phyloP scores from a whole-genome alignment of 2,329 filamentous ascomycete genomes.

The Epichloe glyceriae region DNA sequence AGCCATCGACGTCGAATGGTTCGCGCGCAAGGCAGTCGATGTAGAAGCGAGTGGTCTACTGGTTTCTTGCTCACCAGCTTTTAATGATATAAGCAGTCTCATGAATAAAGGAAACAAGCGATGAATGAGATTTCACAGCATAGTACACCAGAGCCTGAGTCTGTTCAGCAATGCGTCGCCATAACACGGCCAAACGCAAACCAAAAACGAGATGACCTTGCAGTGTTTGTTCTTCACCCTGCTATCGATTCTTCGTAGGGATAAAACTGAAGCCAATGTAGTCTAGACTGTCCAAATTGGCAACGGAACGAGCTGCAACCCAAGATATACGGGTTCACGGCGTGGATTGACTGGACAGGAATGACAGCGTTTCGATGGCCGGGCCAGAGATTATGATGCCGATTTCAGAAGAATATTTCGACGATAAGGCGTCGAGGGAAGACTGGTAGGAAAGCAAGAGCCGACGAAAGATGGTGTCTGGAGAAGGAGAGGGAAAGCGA shows the following conservation, averaged over 20 bases:
- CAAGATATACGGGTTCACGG: neutral
- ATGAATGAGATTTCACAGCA: neutral
- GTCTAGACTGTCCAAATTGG: neutral
- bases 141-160: neutral
- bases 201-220: neutral
- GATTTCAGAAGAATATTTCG: neutral
- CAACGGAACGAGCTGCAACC: neutral
- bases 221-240: neutral
- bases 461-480: neutral
- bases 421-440: neutral
- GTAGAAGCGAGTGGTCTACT: neutral
- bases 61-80: neutral
- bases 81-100: slow-evolving; percentile 8
- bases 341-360: neutral
- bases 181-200: slow-evolving; percentile 1
- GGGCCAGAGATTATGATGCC: neutral
- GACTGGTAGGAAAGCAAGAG: neutral
- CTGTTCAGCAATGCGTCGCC: neutral
- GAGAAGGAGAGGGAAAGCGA: neutral
- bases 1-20: neutral
- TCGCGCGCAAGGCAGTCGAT: neutral
- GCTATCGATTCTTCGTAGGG: neutral
- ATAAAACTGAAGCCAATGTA: neutral
- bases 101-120: neutral
- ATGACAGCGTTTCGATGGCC: neutral